Evolutionary conservation across 2,329 filamentous ascomycete species (phyloP).

Genomic region (Emergomyces africanus): DNA sequence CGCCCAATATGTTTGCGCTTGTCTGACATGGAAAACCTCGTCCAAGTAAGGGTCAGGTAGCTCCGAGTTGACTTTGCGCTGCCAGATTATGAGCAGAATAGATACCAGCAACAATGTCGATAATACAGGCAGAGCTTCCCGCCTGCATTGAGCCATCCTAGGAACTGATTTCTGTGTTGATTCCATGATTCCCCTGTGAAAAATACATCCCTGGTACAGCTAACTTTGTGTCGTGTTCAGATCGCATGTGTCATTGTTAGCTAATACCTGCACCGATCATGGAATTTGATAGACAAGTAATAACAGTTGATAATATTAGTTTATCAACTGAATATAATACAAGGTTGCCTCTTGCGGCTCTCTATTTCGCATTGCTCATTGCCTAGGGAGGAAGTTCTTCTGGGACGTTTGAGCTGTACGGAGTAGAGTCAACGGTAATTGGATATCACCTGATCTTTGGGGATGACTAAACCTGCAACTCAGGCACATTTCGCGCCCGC

Average conservation of each 20-base stretch:
- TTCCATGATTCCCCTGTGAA: not conserved
- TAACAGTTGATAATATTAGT: not conserved
- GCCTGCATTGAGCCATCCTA: not conserved
- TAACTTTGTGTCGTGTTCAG: not conserved
- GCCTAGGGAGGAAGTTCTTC: not conserved
- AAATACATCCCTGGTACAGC: not conserved
- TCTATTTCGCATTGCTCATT: not conserved
- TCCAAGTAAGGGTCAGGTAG: conserved; percentile 48
- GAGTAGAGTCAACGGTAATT: too few relatives aligned
- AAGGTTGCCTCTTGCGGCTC: too few relatives aligned
- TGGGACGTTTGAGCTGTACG: too few relatives aligned
- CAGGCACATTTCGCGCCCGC: not conserved
- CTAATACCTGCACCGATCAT: not conserved
- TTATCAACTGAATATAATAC: not conserved
- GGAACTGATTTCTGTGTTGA: not conserved
- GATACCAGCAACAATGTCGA: conserved; percentile 14
- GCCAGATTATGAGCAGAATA: conserved; percentile 28
- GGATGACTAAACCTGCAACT: not conserved
- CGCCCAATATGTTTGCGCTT: conserved; percentile 76
- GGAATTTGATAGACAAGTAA: not conserved
- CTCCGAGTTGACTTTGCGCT: conserved; percentile 31
- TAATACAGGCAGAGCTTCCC: not conserved
- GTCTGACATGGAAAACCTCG: conserved; percentile 57
- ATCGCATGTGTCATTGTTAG: not conserved
- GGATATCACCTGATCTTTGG: not conserved